Evolutionary conservation across 2,329 filamentous ascomycete genomes (phyloP), one percentile per base, ranked within the genome.

Genomic region (Alternaria postmessia): DNA sequence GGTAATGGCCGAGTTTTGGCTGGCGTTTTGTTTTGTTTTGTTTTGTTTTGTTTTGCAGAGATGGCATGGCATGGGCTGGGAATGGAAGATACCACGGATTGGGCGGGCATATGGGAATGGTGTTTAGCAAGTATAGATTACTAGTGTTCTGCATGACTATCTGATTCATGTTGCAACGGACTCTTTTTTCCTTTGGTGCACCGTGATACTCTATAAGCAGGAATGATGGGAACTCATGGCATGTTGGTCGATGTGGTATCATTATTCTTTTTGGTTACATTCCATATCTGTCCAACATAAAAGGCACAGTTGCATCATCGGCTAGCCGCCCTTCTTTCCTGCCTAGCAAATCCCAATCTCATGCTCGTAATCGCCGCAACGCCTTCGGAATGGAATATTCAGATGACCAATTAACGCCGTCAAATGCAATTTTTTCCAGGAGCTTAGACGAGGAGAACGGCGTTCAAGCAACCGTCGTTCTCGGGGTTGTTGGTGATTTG

Each of bases 391-490:
- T 54, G 22, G 30, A 54, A 51, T 44, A 30, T 51, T 38, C 4
- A 24, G 3, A 38, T 24, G 39, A 46, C 55, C 49, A 28, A 34
- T 38, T 44, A 65, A 65, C 63, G 63, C 63, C 63, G 39, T 63
- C 18, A 39, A 59, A 66, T 66, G 64, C 64, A 66, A 41, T 51
- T n/a, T 42, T 62, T 38, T n/a, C 16, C 34, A n/a, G 54, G 24
- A 57, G 46, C 41, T 43, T 68, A 78, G 39, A 77, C 75, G 4
- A 78, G 68, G 54, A 78, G 59, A n/a, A 78, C 73, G 5, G 77
- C 76, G 55, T 78, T 79, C 18, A 79, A 57, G 57, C 77, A 79
- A 5, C 77, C 77, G 53, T 79, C 77, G 53, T 79, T 79, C 51
- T 78, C 76, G 1, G 77, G 77, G 49, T 78, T 79, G 63, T 77